Conservation (phyloP, 208 protist genomes). For the Trypanosoma lewisi region DNA sequence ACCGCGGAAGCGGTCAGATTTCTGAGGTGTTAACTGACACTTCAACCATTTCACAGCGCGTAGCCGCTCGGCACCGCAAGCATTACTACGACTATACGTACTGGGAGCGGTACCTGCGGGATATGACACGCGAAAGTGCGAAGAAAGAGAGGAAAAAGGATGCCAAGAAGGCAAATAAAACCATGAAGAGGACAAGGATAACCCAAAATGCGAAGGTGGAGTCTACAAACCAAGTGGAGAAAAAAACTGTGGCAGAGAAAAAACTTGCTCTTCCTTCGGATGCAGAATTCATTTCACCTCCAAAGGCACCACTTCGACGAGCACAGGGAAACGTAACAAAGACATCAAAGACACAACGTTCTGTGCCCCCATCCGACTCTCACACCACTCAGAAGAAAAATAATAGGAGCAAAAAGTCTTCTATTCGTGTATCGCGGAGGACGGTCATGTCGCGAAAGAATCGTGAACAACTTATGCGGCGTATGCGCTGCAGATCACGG, state of each 20-base stretch:
- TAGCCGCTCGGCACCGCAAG: conserved; percentile 28
- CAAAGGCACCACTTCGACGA: not conserved
- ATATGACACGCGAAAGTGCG: conserved; percentile 29
- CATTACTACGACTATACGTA: conserved; percentile 35
- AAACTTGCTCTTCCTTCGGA: not conserved
- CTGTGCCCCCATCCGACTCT: not conserved
- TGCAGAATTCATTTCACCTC: not conserved
- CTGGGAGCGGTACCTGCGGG: conserved; percentile 41
- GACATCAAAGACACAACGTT: not conserved
- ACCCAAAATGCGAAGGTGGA: not conserved
- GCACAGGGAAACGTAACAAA: not conserved
- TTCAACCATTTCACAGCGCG: conserved; percentile 47
- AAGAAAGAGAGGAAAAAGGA: conserved; percentile 22
- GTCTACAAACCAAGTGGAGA: not conserved
- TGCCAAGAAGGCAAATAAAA: conserved; percentile 3
- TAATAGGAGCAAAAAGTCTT: too few species aligned
- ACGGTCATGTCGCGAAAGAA: conserved; percentile 11
- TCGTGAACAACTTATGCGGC: conserved; percentile 3
- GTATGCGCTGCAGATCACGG: not conserved
- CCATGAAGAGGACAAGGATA: not conserved
- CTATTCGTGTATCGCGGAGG: not conserved
- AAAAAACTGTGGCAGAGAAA: not conserved
- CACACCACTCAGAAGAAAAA: not conserved
- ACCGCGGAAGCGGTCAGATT: conserved; percentile 8
- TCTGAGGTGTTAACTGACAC: conserved; percentile 19